These are phyloP conservation scores for Chytriomyces sp. DNA, from an alignment of 192 early-diverging fungal species.

Conservation along the genomic window DNA sequence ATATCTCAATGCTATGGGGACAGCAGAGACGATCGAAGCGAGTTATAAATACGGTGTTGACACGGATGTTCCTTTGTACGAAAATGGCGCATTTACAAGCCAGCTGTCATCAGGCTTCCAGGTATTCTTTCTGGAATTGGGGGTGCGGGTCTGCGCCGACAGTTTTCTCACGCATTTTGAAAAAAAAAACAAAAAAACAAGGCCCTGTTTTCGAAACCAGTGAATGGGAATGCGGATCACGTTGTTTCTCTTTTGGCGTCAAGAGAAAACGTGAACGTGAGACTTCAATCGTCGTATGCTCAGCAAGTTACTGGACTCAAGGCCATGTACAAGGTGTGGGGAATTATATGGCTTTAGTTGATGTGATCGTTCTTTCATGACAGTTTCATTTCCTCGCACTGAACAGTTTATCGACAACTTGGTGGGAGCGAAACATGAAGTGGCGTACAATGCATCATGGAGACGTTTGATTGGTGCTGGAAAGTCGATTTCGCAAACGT, in stretches of 20 bases:
- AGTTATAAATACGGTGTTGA: conserved; percentile 76
- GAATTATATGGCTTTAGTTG: background rate
- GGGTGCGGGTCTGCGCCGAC: background rate
- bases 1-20: conserved; percentile 85
- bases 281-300: conserved; percentile 72
- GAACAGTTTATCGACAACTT: conserved; percentile 28
- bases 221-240: conserved; percentile 73
- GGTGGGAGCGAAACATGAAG: conserved; percentile 59
- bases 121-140: conserved; percentile 28
- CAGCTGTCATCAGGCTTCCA: conserved; percentile 69
- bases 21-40: conserved; percentile 78
- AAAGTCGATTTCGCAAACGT: conserved; percentile 43
- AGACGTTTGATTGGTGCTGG: conserved; percentile 71
- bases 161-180: background rate
- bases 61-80: conserved; percentile 39
- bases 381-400: background rate
- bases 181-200: background rate
- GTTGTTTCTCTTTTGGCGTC: conserved; percentile 67
- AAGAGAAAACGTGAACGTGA: conserved; percentile 66
- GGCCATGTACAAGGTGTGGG: conserved; percentile 14
- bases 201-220: conserved; percentile 64
- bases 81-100: conserved; percentile 45
- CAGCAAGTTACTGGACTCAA: conserved; percentile 56
- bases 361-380: background rate
- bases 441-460: conserved; percentile 78